phyloP scores from a whole-genome alignment of 306 rosid genomes.

The Nissolia schottii region DNA sequence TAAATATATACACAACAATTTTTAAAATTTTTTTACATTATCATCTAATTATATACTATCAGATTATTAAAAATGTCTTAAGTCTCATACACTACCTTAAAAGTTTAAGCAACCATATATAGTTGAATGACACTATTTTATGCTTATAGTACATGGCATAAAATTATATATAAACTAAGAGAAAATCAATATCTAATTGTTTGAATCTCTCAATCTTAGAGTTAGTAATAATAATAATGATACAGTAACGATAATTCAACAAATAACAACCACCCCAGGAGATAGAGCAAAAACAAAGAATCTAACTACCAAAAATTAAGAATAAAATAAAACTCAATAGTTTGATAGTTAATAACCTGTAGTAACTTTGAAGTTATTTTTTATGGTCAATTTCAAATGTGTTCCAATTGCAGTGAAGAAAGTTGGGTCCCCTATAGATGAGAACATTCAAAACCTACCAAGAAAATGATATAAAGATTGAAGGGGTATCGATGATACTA shows the following conservation, averaged over 20 bases:
- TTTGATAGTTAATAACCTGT: neutral
- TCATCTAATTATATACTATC: too few relatives aligned
- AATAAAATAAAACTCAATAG: neutral
- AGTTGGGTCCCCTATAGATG: slow-evolving; percentile 18
- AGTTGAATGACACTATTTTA: too few relatives aligned
- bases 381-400: too few relatives aligned
- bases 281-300: neutral
- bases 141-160: too few relatives aligned
- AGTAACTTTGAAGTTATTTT: slow-evolving; percentile 28
- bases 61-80: too few relatives aligned
- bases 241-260: neutral
- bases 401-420: slow-evolving; percentile 51
- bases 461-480: slow-evolving; percentile 49
- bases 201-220: neutral
- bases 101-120: too few relatives aligned
- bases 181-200: neutral
- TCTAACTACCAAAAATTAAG: slow-evolving; percentile 6
- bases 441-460: slow-evolving; percentile 68
- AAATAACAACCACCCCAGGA: neutral
- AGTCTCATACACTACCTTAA: too few relatives aligned
- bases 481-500: slow-evolving; percentile 13
- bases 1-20: too few relatives aligned
- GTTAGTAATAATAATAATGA: neutral
- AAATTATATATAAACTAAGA: neutral
- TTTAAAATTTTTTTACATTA: too few relatives aligned